Evolutionary conservation across 805 yeast species (phyloP), one percentile per base, ranked within the genome.

Genomic region (Candida boidinii): DNA sequence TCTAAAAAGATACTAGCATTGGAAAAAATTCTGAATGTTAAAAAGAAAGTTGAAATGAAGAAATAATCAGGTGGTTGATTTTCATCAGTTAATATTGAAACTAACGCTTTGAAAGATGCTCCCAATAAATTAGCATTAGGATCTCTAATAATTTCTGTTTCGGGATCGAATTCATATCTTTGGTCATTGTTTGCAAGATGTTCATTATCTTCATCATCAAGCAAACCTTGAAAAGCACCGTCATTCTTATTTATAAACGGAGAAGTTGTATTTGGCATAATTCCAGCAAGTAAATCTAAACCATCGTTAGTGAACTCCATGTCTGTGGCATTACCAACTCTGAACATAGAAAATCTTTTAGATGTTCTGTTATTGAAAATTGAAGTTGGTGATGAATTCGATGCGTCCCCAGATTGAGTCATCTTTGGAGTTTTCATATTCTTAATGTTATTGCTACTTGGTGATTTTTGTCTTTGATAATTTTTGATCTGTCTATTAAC

Each of bases 11-110:
- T 84, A 21, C 68, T 61, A 1, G 88, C 74, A 30, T 65, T 67
- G 0, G 87, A 71, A 55, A 79, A 88, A 35, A 74, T 71, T 45
- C 87, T 68, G 58, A 80, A 86, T 26, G 84, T 78, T 34, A 85
- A 61, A 59, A 88, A 75, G 48, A 87, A 83, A 0, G 92, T 73
- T 0, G 92, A 73, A 3, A 74, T 64, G 38, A 79, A 73, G 46
- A 80, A 77, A 36, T 74, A 74, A 37, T 75, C 82, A 2, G 86
- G 80, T 12, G 78, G 76, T 14, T 53, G 44, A 1, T 67, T 52
- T 23, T 81, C 90, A 52, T 81, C 79, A 0, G 88, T 81, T 31
- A 81, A 54, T 17, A 82, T 64, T 44, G 63, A 70, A 3, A 82
- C 72, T 36, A 82, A 60, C 0, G 85, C 82, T 42, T 75, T 70